These are phyloP conservation scores for Solanum clarkiae DNA, from an alignment of 257 asterid species.

Conservation along the genomic window DNA sequence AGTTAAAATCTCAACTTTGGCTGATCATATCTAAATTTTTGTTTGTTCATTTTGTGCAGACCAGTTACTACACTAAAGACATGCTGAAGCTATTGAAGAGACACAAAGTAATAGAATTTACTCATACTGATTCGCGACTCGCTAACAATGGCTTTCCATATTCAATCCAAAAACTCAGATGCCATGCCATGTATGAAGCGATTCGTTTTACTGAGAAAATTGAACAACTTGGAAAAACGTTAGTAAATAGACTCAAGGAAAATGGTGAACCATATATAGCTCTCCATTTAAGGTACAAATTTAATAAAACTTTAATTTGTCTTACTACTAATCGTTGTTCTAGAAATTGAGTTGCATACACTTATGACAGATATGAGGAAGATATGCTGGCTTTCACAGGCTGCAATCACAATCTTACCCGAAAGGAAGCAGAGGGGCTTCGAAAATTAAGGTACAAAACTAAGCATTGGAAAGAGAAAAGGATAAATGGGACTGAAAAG, in stretches of 20 bases:
- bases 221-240: constrained; percentile 12
- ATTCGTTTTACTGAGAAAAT: constrained; percentile 16
- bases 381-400: constrained; percentile 48
- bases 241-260: constrained; percentile 17
- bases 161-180: constrained; percentile 24
- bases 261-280: constrained; percentile 18
- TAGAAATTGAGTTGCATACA: background rate
- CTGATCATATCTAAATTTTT: background rate
- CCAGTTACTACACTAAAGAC: constrained; percentile 22
- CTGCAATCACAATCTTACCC: constrained; percentile 28
- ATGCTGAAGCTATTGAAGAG: constrained; percentile 8
- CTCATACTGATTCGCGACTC: constrained; percentile 24
- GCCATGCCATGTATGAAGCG: constrained; percentile 34
- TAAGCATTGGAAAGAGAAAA: constrained; percentile 29
- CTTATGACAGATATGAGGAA: constrained; percentile 22
- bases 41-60: constrained; percentile 7
- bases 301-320: background rate
- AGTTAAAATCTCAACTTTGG: background rate
- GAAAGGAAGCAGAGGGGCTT: constrained; percentile 9
- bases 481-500: constrained; percentile 19
- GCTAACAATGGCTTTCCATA: constrained; percentile 26
- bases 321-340: background rate
- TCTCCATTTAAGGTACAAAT: constrained; percentile 19
- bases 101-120: constrained; percentile 17
- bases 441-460: constrained; percentile 13